Base-by-base conservation (phyloP, 2,329 filamentous ascomycete species). In the Chaetomium strumarium region DNA sequence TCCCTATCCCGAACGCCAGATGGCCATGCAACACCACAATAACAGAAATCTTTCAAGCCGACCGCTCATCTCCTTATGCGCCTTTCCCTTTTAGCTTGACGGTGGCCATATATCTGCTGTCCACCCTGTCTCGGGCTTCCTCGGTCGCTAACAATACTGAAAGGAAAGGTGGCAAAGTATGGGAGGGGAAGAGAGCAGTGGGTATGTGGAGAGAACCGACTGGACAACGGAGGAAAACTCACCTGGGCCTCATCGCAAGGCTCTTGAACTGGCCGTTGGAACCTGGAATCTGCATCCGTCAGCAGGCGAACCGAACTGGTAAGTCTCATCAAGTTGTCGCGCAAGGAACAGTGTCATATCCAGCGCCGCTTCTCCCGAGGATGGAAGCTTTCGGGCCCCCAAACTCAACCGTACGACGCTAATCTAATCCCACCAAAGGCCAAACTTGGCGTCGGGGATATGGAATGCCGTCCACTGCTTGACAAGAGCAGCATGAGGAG, bases 301-400 rank as follows among this genome's bases (percentile, higher is more conserved):
- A 50, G 48, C 48, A 20, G 48, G 40, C 48, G 40, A 50, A 50
- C 48, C 48, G n/a, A 45, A 45, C 40, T 50, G 40, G 48, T 50
- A 50, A 45, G 48, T 50, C 48, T 45, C 48, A 45, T 50, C 40
- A 50, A 38, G 48, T 13, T 50, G 48, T 19, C 48, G 29, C 20
- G 48, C 48, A 14, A 44, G n/a, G 31, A 12, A 12, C 19, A 38
- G 19, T 39, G 48, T 45, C 48, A 50, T 45, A 50, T 50, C 48
- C 16, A n/a, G 48, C 40, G 39, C 48, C 41, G 40, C 33, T 39
- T 17, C 46, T 33, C 24, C 39, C 47, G 30, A n/a, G 30, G 34
- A 17, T 16, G 13, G 17, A 8, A 40, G 36, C 34, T 39, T 31
- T 16, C 36, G n/a, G 20, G 24, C 10, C 37, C 29, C n/a, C n/a